Base-by-base conservation (phyloP, 129 eudicot species). In the Silybum marianum region DNA sequence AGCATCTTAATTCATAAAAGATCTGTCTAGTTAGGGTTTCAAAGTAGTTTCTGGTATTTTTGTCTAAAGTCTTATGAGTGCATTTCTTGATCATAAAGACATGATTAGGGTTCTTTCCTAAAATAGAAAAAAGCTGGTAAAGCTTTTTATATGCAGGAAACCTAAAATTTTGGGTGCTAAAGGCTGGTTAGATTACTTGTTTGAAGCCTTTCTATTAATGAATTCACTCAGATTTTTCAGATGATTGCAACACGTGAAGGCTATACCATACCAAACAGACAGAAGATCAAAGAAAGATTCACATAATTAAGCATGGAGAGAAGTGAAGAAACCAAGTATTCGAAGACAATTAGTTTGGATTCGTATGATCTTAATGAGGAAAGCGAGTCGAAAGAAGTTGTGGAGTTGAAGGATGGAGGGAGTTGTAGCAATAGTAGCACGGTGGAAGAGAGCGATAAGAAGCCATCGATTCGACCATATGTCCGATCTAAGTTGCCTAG, bases 391-490 rank as follows among this genome's bases (percentile, higher is more conserved):
- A 75, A 84, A 25, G 82, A 74, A 75, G 82, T 58, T 71, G 42
- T 82, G 46, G 81, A 58, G 73, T 58, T 70, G 68, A 81, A 44
- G 63, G 84, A 76, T 75, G 93, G 95, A 81, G 91, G 90, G 16
- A 87, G 93, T 82, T 90, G 95, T 69, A 88, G 95, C 87, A 90
- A 93, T 87, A 90, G 84, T 75, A 90, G 93, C 79, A 92, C 97
- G 12, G 75, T 92, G 19, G 97, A 90, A 68, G 97, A 90, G 86
- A 92, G 76, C 21, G 91, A 88, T 14, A 90, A 92, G 84, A 90
- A 90, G 86, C 19, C 88, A 36, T 80, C 92, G n/a, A 93, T 92
- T 30, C 81, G 97, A 77, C 97, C 97, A 79, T 92, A 92, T 80
- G 91, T 88, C 54, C 86, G 95, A 85, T 92, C 97, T 75, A 92